These are phyloP conservation scores for Botrytis aclada DNA, from an alignment of 2,329 filamentous ascomycete species.

Conservation along the genomic window DNA sequence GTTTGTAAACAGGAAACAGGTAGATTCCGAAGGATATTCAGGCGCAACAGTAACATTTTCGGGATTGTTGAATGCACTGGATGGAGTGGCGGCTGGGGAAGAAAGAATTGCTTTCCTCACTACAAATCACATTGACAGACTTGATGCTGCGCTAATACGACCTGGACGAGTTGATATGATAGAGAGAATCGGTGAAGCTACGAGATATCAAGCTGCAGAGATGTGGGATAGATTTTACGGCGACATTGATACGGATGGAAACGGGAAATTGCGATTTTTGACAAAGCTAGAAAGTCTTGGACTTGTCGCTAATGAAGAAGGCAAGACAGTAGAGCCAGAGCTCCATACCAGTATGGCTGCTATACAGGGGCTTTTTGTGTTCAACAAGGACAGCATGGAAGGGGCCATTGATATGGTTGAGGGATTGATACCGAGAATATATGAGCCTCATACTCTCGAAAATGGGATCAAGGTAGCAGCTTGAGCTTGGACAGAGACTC, in stretches of 20 bases:
- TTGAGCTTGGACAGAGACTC: neutral
- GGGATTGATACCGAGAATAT: slow-evolving; percentile 56
- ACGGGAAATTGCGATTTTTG: slow-evolving; percentile 67
- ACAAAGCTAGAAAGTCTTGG: slow-evolving; percentile 65
- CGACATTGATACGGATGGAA: slow-evolving; percentile 66
- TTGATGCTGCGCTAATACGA: slow-evolving; percentile 81
- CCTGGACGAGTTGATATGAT: slow-evolving; percentile 95
- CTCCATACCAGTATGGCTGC: slow-evolving; percentile 77
- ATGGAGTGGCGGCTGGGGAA: slow-evolving; percentile 91
- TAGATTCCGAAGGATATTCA: slow-evolving; percentile 34
- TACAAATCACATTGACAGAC: slow-evolving; percentile 87
- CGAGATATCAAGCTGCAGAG: slow-evolving; percentile 74
- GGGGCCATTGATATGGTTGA: slow-evolving; percentile 81
- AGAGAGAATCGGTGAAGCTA: slow-evolving; percentile 83
- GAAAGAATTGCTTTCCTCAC: slow-evolving; percentile 93
- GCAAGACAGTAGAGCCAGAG: slow-evolving; percentile 23
- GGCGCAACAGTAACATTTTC: slow-evolving; percentile 68
- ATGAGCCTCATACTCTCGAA: slow-evolving; percentile 43
- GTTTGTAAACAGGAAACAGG: slow-evolving; percentile 60
- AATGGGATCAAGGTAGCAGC: slow-evolving; percentile 16
- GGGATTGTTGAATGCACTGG: slow-evolving; percentile 77
- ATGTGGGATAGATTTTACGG: slow-evolving; percentile 97
- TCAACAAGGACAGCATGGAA: slow-evolving; percentile 87
- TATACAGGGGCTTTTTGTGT: slow-evolving; percentile 89
- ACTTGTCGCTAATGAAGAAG: slow-evolving; percentile 56